Conservation (phyloP, 2,329 filamentous ascomycete genomes). For the Colletotrichum incanum region DNA sequence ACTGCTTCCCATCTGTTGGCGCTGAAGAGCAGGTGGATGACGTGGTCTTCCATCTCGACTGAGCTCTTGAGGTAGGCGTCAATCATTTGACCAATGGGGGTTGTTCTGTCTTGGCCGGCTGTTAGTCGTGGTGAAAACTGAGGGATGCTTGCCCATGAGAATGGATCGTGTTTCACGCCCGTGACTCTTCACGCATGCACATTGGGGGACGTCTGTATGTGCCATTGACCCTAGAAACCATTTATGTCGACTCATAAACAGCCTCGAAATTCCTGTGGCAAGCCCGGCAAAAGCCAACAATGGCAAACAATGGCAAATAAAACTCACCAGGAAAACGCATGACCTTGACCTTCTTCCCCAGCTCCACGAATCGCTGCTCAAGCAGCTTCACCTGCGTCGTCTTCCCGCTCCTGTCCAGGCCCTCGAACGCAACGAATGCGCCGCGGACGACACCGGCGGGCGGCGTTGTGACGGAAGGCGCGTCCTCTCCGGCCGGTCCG, state of each 20-base stretch:
- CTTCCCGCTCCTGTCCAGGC: slow-evolving; percentile 91
- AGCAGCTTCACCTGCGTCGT: slow-evolving; percentile 88
- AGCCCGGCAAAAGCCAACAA: background rate
- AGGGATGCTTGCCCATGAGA: background rate
- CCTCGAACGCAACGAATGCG: slow-evolving; percentile 87
- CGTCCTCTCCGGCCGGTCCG: slow-evolving; percentile 16
- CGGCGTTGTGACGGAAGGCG: slow-evolving; percentile 10
- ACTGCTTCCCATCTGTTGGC: slow-evolving; percentile 90
- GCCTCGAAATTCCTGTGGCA: background rate
- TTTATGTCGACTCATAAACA: background rate
- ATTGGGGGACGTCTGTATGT: too few species aligned
- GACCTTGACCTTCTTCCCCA: slow-evolving; percentile 65
- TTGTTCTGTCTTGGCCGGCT: slow-evolving; percentile 77
- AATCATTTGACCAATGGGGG: slow-evolving; percentile 90
- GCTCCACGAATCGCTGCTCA: slow-evolving; percentile 66
- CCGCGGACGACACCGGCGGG: slow-evolving; percentile 65
- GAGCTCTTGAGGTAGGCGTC: slow-evolving; percentile 83
- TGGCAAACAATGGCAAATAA: too few species aligned
- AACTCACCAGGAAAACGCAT: slow-evolving; percentile 72
- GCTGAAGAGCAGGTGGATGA: slow-evolving; percentile 90
- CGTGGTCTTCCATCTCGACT: slow-evolving; percentile 85
- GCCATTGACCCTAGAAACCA: background rate
- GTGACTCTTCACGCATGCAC: background rate
- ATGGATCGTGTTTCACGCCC: background rate
- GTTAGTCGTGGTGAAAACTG: background rate